These are phyloP conservation scores for Nothophaeocryptopus gaeumannii DNA, from an alignment of 2,329 filamentous ascomycete genomes.

Conservation along the genomic window DNA sequence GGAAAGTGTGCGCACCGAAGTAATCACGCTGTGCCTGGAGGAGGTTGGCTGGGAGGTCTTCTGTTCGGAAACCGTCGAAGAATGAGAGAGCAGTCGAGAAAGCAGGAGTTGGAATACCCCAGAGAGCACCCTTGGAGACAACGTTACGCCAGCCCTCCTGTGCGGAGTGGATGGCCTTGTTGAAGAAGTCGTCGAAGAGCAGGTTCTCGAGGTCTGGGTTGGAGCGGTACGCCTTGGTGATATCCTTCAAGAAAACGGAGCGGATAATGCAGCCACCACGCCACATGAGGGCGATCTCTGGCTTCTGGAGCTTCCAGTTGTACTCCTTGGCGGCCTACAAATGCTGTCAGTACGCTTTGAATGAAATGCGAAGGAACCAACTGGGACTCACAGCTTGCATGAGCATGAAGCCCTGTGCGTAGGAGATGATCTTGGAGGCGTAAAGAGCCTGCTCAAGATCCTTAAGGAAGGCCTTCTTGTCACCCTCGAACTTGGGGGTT, in stretches of 20 bases:
- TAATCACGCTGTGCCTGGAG: slow-evolving; percentile 99
- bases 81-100: slow-evolving; percentile 97
- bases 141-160: slow-evolving; percentile 87
- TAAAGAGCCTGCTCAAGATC: slow-evolving; percentile 99
- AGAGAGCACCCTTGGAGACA: slow-evolving; percentile 84
- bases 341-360: slow-evolving; percentile 8
- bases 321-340: slow-evolving; percentile 87
- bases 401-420: slow-evolving; percentile 99
- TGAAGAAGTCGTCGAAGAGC: slow-evolving; percentile 99
- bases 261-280: slow-evolving; percentile 99
- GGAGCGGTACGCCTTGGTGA: slow-evolving; percentile 92
- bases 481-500: slow-evolving; percentile 75
- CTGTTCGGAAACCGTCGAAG: slow-evolving; percentile 98
- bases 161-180: slow-evolving; percentile 95
- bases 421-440: slow-evolving; percentile 99
- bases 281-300: slow-evolving; percentile 99
- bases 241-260: slow-evolving; percentile 99
- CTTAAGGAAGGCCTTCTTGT: slow-evolving; percentile 90
- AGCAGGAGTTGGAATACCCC: slow-evolving; percentile 92
- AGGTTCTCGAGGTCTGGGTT: slow-evolving; percentile 96
- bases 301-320: slow-evolving; percentile 99
- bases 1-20: slow-evolving; percentile 70
- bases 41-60: slow-evolving; percentile 95
- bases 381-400: slow-evolving; percentile 79
- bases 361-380: background rate